These are phyloP conservation scores for rapeseed (Brassica napus) DNA, from an alignment of 345 rosid genomes.

Conservation along the genomic window DNA sequence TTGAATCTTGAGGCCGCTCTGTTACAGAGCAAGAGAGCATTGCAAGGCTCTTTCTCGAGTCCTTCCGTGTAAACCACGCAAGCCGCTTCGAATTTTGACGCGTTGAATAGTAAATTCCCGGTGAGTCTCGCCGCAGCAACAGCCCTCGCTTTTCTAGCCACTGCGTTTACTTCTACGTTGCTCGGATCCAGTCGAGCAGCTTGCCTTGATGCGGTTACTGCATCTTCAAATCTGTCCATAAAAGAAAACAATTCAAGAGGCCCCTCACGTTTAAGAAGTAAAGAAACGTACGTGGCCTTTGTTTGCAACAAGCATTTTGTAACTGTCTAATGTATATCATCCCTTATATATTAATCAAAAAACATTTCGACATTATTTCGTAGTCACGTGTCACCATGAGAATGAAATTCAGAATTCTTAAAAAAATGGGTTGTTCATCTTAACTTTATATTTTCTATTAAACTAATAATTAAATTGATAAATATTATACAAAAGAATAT, in stretches of 20 bases:
- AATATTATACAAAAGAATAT: no score
- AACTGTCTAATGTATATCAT: no score
- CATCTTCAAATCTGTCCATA: slow-evolving; percentile 73
- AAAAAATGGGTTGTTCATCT: no score
- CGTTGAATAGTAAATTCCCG: slow-evolving; percentile 77
- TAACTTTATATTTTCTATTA: no score
- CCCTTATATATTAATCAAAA: no score
- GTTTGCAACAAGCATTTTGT: slow-evolving; percentile 11
- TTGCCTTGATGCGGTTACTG: slow-evolving; percentile 58
- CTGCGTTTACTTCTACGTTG: slow-evolving; percentile 54
- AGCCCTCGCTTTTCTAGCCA: slow-evolving; percentile 52
- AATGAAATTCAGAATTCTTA: no score
- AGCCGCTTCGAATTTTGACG: slow-evolving; percentile 62
- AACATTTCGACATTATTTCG: no score
- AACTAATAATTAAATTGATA: no score
- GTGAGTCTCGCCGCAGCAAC: slow-evolving; percentile 64
- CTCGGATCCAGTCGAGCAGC: slow-evolving; percentile 67
- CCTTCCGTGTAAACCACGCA: slow-evolving; percentile 75
- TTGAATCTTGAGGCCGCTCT: slow-evolving; percentile 86
- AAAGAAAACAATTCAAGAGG: not conserved
- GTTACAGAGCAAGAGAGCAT: slow-evolving; percentile 78
- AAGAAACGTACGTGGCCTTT: no score
- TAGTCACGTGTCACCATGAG: no score
- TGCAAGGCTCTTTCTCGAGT: slow-evolving; percentile 64
- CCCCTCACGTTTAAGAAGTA: no score